phyloP scores from a whole-genome alignment of 257 asterid genomes.

The Ligustrum vulgare region DNA sequence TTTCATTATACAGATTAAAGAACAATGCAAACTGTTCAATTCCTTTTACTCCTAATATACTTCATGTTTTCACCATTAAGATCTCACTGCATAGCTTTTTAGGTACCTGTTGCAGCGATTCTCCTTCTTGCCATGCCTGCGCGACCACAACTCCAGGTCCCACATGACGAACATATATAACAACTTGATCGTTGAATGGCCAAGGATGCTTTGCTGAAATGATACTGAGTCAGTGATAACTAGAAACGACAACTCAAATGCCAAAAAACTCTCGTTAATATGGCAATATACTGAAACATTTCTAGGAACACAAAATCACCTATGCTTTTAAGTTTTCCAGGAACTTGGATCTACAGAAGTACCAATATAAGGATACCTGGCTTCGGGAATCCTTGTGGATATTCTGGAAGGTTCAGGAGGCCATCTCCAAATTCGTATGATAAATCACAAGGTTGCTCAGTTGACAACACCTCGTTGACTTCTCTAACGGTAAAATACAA shows the following conservation, averaged over 20 bases:
- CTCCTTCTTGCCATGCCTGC: slow-evolving; percentile 94
- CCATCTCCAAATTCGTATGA: slow-evolving; percentile 87
- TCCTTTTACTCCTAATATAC: slow-evolving; percentile 17
- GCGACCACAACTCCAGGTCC: slow-evolving; percentile 90
- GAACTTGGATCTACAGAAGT: neutral
- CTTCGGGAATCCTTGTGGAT: slow-evolving; percentile 67
- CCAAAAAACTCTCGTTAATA: neutral
- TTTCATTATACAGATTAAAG: neutral
- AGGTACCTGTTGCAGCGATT: slow-evolving; percentile 64
- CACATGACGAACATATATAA: slow-evolving; percentile 64
- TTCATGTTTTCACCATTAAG: slow-evolving; percentile 70
- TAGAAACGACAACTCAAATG: neutral
- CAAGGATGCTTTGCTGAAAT: slow-evolving; percentile 72
- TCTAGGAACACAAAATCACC: too few species aligned
- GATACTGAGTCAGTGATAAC: neutral
- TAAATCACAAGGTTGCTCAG: slow-evolving; percentile 89
- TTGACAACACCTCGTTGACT: slow-evolving; percentile 68
- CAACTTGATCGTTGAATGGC: slow-evolving; percentile 80
- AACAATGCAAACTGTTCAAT: neutral
- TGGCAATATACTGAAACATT: too few species aligned
- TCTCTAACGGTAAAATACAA: slow-evolving; percentile 60
- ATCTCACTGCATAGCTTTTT: slow-evolving; percentile 73
- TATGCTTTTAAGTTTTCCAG: neutral
- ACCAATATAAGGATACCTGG: slow-evolving; percentile 49
- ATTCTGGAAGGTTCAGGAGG: slow-evolving; percentile 51